These are phyloP conservation scores for Yarrowia yakushimensis DNA, from an alignment of 805 yeast species.

Conservation along the genomic window DNA sequence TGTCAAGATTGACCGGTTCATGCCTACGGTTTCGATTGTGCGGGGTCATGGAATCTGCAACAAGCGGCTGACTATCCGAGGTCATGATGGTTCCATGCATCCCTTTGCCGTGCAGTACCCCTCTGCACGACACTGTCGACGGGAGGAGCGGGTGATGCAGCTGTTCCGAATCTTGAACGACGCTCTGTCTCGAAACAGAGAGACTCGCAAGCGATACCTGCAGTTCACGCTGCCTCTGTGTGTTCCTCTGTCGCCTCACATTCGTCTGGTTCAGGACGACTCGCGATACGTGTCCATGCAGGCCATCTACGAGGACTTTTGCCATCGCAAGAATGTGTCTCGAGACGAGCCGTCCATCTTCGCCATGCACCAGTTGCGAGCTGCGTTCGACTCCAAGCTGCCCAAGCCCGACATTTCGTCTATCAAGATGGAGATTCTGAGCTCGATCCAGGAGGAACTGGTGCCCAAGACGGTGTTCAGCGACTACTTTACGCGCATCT, in stretches of 20 bases:
- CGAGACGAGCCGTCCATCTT: conserved; percentile 89
- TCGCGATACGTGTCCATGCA: conserved; percentile 71
- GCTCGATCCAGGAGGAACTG: conserved; percentile 80
- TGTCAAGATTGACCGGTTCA: conserved; percentile 85
- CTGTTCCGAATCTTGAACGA: conserved; percentile 85
- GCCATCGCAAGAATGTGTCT: conserved; percentile 65
- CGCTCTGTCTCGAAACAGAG: conserved; percentile 73
- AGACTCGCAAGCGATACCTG: conserved; percentile 80
- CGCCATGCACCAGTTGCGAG: conserved; percentile 78
- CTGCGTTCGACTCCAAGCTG: conserved; percentile 87
- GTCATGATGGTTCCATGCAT: conserved; percentile 88
- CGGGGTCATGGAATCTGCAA: conserved; percentile 89
- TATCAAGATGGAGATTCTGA: conserved; percentile 83
- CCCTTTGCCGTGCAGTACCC: conserved; percentile 96
- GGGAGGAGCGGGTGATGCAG: conserved; percentile 93
- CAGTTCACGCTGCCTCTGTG: conserved; percentile 87
- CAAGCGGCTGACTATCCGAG: conserved; percentile 82
- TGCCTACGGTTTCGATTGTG: conserved; percentile 82
- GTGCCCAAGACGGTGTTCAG: conserved; percentile 82
- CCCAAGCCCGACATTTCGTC: conserved; percentile 91
- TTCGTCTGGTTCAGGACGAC: conserved; percentile 84
- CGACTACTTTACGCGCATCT: conserved; percentile 68
- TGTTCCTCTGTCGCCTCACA: conserved; percentile 91
- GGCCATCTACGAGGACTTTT: conserved; percentile 80
- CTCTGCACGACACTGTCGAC: conserved; percentile 93